phyloP scores from a whole-genome alignment of 2,329 filamentous ascomycete species.

The Exserohilum turcica region DNA sequence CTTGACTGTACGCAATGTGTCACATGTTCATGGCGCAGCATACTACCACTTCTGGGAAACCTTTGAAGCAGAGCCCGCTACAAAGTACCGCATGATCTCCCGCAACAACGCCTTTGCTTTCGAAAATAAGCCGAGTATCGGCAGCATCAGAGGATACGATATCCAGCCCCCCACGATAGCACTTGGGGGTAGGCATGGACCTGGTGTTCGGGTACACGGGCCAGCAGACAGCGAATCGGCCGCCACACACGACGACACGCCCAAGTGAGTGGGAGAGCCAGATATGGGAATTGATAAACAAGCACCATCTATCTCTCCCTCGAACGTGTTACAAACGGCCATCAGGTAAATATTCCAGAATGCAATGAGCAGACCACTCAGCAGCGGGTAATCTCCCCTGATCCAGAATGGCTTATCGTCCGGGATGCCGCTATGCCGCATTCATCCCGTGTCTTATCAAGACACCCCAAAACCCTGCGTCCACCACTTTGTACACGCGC shows the following conservation, averaged over 20 bases:
- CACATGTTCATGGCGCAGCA: constrained; percentile 1
- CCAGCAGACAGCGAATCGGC: constrained; percentile 24
- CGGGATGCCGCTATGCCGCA: constrained; percentile 11
- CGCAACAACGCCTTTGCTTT: background rate
- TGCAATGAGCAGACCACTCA: constrained; percentile 8
- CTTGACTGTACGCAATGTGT: background rate
- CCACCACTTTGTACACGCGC: constrained; percentile 20
- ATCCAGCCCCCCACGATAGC: background rate
- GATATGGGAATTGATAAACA: constrained; percentile 23
- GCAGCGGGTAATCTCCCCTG: constrained; percentile 18
- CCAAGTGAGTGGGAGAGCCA: constrained; percentile 17
- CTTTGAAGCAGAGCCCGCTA: too few species aligned
- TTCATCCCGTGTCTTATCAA: constrained; percentile 22
- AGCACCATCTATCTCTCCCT: constrained; percentile 16
- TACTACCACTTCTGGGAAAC: background rate
- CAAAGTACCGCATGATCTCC: background rate
- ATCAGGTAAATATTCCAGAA: constrained; percentile 28
- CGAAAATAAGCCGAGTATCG: background rate
- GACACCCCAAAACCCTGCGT: constrained; percentile 20
- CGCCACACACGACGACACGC: constrained; percentile 16
- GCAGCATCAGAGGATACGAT: background rate
- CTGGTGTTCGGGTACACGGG: constrained; percentile 34
- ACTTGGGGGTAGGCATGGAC: constrained; percentile 10
- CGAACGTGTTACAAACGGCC: constrained; percentile 24
- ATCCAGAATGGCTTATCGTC: constrained; percentile 28